Evolutionary conservation across 2,329 filamentous ascomycete genomes (phyloP), one percentile per base, ranked within the genome.

Genomic region (Bipolaris zeicola): DNA sequence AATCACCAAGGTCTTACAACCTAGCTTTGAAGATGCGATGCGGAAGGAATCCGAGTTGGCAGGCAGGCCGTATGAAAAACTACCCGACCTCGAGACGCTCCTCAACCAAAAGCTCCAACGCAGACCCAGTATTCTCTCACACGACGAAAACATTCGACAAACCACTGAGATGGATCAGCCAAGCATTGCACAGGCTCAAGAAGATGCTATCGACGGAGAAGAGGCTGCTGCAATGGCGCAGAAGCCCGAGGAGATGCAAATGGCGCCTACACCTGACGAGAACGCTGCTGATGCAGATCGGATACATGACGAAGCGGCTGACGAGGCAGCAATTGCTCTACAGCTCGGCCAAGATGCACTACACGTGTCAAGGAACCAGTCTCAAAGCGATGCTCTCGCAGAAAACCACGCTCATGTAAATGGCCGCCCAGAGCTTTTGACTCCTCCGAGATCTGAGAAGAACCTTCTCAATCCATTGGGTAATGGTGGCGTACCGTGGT

Each of bases 401-500:
- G 54, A 68, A 7, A 65, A 71, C 41, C 52, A 53, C 13, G 60
- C 55, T 26, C 62, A 58, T 6, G 46, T n/a, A 6, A 58, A 60
- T 16, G 62, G 51, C 13, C 60, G 73, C 37, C 57, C 64, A 3
- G 75, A 74, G 18, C 87, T 88, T 3, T 85, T 88, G 10, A 90
- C 88, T 2, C 88, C 88, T 24, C 88, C 88, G 1, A 83, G 87
- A 50, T 90, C 75, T 3, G 75, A 77, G 50, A 76, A 77, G 52
- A 82, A 84, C 42, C 74, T 81, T 2, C 68, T 77, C 61, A 84
- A 87, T 34, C 67, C 69, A 6, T 61, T 76, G 13, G 67, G 68
- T 16, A 67, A 75, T 46, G 94, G 94, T 55, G 94, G 94, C 33
- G 81, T 96, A 11, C 87, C 91, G 6, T 97, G 92, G 92, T 96